A percentile compares a stretch with the other conserved stretches of the same genome.
phyloP scores from a whole-genome alignment of 805 yeast genomes.

The Barnettozyma pratensis region DNA sequence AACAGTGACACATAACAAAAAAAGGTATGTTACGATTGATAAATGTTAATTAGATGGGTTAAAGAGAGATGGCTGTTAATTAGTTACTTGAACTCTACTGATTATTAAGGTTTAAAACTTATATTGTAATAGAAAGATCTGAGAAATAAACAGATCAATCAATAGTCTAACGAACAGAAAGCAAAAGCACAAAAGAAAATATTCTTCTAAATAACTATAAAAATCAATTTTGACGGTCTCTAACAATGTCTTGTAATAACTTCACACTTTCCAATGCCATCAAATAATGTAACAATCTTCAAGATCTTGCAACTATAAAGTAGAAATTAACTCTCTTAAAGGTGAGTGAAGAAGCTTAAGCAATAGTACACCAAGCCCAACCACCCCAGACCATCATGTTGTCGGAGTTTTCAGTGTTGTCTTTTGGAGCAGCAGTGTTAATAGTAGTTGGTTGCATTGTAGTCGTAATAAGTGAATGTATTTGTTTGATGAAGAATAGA shows the following conservation, averaged over 20 bases:
- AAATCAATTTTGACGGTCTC: not conserved
- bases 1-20: no score
- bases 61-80: no score
- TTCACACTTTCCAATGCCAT: not conserved
- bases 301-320: not conserved
- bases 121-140: not conserved
- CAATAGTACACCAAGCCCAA: slow-evolving; percentile 8
- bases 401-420: slow-evolving; percentile 9
- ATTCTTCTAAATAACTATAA: not conserved
- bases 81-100: no score
- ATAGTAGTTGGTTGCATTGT: slow-evolving; percentile 8
- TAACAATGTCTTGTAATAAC: not conserved
- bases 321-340: not conserved
- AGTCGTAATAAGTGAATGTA: not conserved
- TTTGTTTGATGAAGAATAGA: not conserved
- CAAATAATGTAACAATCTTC: no score
- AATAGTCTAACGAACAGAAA: not conserved
- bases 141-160: not conserved
- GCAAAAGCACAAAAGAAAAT: not conserved
- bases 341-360: not conserved
- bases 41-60: no score
- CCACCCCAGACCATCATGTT: slow-evolving; percentile 10
- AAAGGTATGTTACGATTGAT: no score
- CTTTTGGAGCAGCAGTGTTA: slow-evolving; percentile 8
- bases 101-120: no score